A percentile compares a stretch with the other conserved stretches of the same genome.
These are phyloP conservation scores for Termitomyces titanicus DNA, from an alignment of 768 basidiomycete species.

Conservation along the genomic window DNA sequence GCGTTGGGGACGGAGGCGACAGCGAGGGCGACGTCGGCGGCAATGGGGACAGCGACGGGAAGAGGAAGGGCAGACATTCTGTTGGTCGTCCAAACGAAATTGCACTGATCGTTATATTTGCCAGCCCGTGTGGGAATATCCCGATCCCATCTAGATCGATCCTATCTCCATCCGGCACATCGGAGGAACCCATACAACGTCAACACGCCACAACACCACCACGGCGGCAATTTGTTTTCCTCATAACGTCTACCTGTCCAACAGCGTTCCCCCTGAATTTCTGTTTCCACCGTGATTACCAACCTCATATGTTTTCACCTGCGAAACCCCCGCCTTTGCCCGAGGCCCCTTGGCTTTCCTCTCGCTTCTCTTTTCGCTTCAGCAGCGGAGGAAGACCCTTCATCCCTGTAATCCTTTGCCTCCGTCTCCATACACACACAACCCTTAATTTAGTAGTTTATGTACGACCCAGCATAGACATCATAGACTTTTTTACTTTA, in stretches of 20 bases:
- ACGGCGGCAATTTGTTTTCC: neutral
- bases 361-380: neutral
- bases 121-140: conserved; percentile 1
- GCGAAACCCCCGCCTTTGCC: neutral
- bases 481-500: neutral
- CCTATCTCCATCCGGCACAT: neutral
- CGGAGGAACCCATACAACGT: neutral
- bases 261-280: neutral
- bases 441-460: neutral
- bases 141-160: conserved; percentile 2
- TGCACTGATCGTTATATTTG: conserved; percentile 5
- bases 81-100: conserved; percentile 4
- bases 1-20: conserved; percentile 6
- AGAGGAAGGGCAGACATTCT: conserved; percentile 24
- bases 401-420: too few species aligned
- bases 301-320: neutral
- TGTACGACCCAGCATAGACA: neutral
- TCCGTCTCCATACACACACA: neutral
- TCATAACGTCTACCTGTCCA: conserved; percentile 10
- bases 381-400: neutral
- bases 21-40: neutral
- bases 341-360: too few species aligned
- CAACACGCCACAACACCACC: too few species aligned
- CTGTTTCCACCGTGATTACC: neutral
- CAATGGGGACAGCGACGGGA: conserved; percentile 8